These are phyloP conservation scores for Dictyostelium discoideum DNA, from an alignment of 78 protist species.

Conservation along the genomic window dicty_2.7 NC_007090.3:3215001-3215500, in stretches of 20 bases:
- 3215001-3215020: slow-evolving; percentile 39
- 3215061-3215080: slow-evolving; percentile 2
- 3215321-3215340: slow-evolving; percentile 1
- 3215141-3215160: background rate
- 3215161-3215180: background rate
- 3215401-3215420: slow-evolving; percentile 55
- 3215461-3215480: slow-evolving; percentile 53
- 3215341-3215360: slow-evolving; percentile 22
- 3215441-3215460: background rate
- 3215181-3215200: background rate
- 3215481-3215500: background rate
- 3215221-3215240: background rate
- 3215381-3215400: slow-evolving; percentile 63
- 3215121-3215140: slow-evolving; percentile 18
- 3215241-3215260: background rate
- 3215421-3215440: slow-evolving; percentile 53
- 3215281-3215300: background rate
- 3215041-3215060: background rate
- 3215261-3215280: background rate
- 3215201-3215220: background rate
- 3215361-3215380: slow-evolving; percentile 34
- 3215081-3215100: slow-evolving; percentile 2
- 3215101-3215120: background rate
- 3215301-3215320: background rate
- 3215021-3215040: slow-evolving; percentile 25